Evolutionary conservation across 1,139 yeast genomes (phyloP), one percentile per base, ranked within the genome.

Genomic region (Nakaseomyces glabratus): DNA sequence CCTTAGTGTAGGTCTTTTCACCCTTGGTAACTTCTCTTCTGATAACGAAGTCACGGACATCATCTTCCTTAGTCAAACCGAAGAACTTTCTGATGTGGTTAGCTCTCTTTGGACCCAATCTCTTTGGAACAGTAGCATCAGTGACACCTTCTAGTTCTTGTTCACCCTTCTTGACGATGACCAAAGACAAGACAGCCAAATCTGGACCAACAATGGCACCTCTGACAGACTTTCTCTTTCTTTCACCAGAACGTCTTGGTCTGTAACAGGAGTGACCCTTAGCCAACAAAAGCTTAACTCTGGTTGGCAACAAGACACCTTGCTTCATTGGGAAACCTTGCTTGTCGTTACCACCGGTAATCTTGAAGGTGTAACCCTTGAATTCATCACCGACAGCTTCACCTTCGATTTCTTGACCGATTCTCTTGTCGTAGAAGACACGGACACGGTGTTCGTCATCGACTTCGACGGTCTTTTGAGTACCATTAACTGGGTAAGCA

Each of bases 321-420:
- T 90, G 98, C 73, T 86, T 88, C 98, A 93, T 90, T 73, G 98
- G 97, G 95, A 90, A 90, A 76, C 98, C 98, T 77, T 90, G 98
- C 76, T 90, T 90, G 76, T 90, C 98, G 82, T 90, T 90, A 81
- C 98, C 98, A 66, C 98, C 98, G 58, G 96, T 73, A 69, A 90
- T 88, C 77, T 79, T 90, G 84, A 90, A 88, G 66, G 86, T 70
- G 88, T 90, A 90, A 63, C 98, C 98, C 73, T 86, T 88, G 93
- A 88, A 88, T 73, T 88, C 97, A 62, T 93, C 98, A 63, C 95
- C 94, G 61, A 90, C 82, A 53, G 85, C 71, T 73, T 90, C 98
- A 71, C 97, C 98, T 65, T 86, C 95, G 65, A 90, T 95, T 74
- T 90, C 98, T 75, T 86, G 96, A 63, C 98, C 98, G 81, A 90